Base-by-base conservation (phyloP, 106 monocot genomes). In the Ottelia alismoides region DNA sequence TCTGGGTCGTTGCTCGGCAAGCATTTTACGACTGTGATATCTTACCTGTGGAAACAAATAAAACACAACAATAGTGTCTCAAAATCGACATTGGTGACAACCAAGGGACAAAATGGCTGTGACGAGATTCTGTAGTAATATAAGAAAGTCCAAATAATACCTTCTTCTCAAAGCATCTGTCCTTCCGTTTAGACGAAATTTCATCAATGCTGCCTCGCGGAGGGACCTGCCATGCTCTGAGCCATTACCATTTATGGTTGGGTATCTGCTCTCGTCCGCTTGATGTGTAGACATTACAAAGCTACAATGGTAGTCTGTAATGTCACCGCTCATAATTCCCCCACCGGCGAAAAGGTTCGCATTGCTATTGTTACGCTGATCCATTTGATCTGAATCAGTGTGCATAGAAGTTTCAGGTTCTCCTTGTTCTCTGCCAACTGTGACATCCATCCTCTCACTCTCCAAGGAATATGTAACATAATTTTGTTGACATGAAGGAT, bases 121-220 rank as follows among this genome's bases (percentile, higher is more conserved):
- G 26, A 30, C 31, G 56, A 6, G 9, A 30, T 25, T 55, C 11
- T 55, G 20, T 4, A 27, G 5, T 17, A 6, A n/a, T n/a, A 53
- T 5, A 4, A 25, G 5, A 25, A 1, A 3, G 26, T 24, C 16
- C 4, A 22, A 27, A 2, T 7, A 43, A 16, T 76, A 96, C 94
- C 85, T 89, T 96, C 52, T 96, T 96, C 63, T 76, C 94, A 59
- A 63, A 96, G 65, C 88, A 88, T 64, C 94, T 73, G 10, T 85
- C 88, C 46, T 89, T 96, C 63, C 81, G 74, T 71, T 96, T 66
- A 89, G 40, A 24, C 88, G 64, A 61, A 82, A 96, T 66, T 89
- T 96, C 47, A 31, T 76, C 26, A 96, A 68, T 5, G 94, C 94
- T 20, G 66, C 75, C 59, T 84, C 81, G 4, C 31, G 64, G 44